phyloP scores from a whole-genome alignment of 2,329 filamentous ascomycete genomes.

The Fusarium tuaranense region DNA sequence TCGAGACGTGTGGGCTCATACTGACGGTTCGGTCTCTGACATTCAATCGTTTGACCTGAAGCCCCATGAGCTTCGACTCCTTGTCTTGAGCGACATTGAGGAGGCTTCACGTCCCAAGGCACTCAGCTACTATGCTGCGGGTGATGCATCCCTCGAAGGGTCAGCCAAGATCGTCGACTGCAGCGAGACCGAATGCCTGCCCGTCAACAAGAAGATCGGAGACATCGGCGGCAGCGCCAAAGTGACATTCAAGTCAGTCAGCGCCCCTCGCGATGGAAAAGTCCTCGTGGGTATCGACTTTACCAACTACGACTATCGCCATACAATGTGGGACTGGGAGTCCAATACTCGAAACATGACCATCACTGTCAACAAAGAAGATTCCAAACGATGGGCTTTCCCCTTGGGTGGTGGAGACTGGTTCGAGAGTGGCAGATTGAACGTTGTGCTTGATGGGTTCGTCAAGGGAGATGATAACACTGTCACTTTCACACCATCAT shows the following conservation, averaged over 20 bases:
- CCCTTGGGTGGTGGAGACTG: slow-evolving; percentile 63
- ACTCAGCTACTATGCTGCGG: slow-evolving; percentile 54
- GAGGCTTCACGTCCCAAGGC: slow-evolving; percentile 36
- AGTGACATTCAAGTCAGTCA: slow-evolving; percentile 51
- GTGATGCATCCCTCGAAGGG: slow-evolving; percentile 51
- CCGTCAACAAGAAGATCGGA: slow-evolving; percentile 57
- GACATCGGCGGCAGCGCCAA: slow-evolving; percentile 49
- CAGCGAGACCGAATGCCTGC: slow-evolving; percentile 53
- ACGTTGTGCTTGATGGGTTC: slow-evolving; percentile 60
- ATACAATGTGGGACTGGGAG: slow-evolving; percentile 56
- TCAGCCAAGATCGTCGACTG: slow-evolving; percentile 52
- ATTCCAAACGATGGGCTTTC: slow-evolving; percentile 60
- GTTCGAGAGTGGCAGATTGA: slow-evolving; percentile 60
- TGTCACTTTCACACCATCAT: slow-evolving; percentile 49
- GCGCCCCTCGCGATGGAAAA: slow-evolving; percentile 44
- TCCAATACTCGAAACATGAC: slow-evolving; percentile 64
- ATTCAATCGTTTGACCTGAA: slow-evolving; percentile 48
- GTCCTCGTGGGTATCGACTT: slow-evolving; percentile 61
- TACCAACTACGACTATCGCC: slow-evolving; percentile 64
- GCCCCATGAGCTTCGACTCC: slow-evolving; percentile 54
- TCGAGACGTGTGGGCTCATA: slow-evolving; percentile 55
- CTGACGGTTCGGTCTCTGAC: slow-evolving; percentile 49
- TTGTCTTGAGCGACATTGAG: slow-evolving; percentile 52
- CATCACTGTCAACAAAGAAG: slow-evolving; percentile 57
- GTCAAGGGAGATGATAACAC: slow-evolving; percentile 52